Conservation (phyloP, 1,139 yeast genomes). For the Candida dubliniensis region DNA sequence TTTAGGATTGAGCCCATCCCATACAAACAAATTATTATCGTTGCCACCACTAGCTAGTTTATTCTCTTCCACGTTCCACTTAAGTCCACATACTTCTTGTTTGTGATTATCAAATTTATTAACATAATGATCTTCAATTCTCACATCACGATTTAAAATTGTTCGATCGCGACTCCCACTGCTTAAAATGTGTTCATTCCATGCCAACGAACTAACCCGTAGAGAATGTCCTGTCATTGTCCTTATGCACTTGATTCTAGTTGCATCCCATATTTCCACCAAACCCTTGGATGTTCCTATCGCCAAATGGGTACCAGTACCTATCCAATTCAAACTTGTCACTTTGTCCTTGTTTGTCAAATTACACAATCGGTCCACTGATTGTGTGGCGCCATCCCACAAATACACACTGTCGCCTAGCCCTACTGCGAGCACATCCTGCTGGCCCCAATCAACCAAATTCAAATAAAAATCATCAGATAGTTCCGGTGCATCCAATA, state of each 20-base stretch:
- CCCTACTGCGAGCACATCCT: constrained; percentile 87
- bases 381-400: constrained; percentile 88
- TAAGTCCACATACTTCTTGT: constrained; percentile 95
- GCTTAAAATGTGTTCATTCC: constrained; percentile 89
- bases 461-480: constrained; percentile 93
- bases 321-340: constrained; percentile 91
- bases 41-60: constrained; percentile 92
- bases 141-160: constrained; percentile 86
- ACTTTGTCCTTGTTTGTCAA: constrained; percentile 62
- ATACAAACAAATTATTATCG: constrained; percentile 79
- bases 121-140: constrained; percentile 81
- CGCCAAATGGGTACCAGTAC: constrained; percentile 90
- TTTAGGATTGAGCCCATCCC: constrained; percentile 75
- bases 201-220: constrained; percentile 83
- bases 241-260: constrained; percentile 77
- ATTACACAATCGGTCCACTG: constrained; percentile 79
- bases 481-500: constrained; percentile 93
- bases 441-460: constrained; percentile 94
- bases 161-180: constrained; percentile 87
- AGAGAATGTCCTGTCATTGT: constrained; percentile 90
- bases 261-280: constrained; percentile 95
- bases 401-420: constrained; percentile 83
- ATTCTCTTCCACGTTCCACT: constrained; percentile 89
- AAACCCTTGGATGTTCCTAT: constrained; percentile 85
- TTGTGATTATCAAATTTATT: constrained; percentile 72